These are phyloP conservation scores for Naganishia albida DNA, from an alignment of 1,284 basidiomycete genomes.

Conservation along the genomic window DNA sequence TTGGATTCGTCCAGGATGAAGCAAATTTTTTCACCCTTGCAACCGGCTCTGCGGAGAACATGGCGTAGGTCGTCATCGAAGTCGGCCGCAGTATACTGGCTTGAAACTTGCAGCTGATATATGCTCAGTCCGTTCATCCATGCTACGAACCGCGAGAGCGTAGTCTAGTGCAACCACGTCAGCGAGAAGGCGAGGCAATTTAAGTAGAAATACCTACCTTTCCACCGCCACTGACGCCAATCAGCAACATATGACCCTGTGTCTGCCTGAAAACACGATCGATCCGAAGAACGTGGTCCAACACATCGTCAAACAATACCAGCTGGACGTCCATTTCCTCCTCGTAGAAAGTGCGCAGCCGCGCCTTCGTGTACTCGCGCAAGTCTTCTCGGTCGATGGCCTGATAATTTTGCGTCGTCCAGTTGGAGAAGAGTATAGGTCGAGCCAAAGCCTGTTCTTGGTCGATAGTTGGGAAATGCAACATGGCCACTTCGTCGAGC, in stretches of 20 bases:
- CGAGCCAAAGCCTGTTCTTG: conserved; percentile 76
- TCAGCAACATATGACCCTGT: conserved; percentile 92
- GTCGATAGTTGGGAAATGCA: conserved; percentile 91
- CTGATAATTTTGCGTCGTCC: conserved; percentile 97
- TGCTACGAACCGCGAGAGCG: conserved; percentile 94
- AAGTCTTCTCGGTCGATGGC: conserved; percentile 90
- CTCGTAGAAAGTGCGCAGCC: conserved; percentile 92
- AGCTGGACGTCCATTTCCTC: conserved; percentile 98
- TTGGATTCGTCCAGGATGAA: conserved; percentile 99
- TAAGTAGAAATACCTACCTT: conserved; percentile 65
- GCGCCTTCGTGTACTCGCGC: conserved; percentile 94
- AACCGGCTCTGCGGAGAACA: conserved; percentile 89
- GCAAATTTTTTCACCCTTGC: conserved; percentile 98
- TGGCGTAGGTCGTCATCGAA: conserved; percentile 96
- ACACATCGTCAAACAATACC: conserved; percentile 96
- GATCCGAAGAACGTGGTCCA: conserved; percentile 95
- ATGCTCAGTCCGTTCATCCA: conserved; percentile 99
- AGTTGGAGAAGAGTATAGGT: conserved; percentile 97
- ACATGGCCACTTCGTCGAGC: conserved; percentile 79
- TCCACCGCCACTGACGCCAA: conserved; percentile 96
- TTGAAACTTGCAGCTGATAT: conserved; percentile 98
- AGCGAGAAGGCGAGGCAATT: conserved; percentile 14
- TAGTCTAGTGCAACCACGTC: conserved; percentile 66
- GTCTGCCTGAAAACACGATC: conserved; percentile 99
- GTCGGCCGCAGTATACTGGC: conserved; percentile 96